Percentiles rank a stretch among this genome's conserved stretches.
Evolutionary conservation across 495 filamentous ascomycete genomes (phyloP).

Genomic region (Penicillium verhagenii): DNA sequence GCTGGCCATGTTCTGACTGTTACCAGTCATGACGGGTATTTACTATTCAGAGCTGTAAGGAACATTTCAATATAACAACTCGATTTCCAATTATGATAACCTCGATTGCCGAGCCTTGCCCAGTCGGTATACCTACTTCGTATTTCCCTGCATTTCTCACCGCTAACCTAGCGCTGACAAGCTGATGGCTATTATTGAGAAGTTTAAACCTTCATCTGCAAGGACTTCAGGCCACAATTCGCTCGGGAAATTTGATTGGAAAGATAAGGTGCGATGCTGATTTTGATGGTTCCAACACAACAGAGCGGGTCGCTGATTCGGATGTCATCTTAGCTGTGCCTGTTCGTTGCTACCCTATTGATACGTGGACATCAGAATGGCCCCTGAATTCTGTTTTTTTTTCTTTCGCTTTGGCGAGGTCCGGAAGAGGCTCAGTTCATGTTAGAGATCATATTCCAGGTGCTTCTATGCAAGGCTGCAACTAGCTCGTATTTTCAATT

Average conservation of each 20-base stretch:
- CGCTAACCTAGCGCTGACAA: conserved; percentile 7
- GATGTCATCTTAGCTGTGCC: background rate
- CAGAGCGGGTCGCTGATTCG: conserved; percentile 5
- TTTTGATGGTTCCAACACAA: conserved; percentile 8
- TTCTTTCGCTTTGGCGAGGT: no score
- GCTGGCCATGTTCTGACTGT: no score
- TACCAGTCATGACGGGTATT: conserved; percentile 5
- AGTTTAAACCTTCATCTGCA: background rate
- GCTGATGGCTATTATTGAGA: background rate
- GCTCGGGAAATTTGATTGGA: conserved; percentile 5
- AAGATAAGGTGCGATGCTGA: conserved; percentile 16
- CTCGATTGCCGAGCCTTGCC: conserved; percentile 4
- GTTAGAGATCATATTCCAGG: conserved; percentile 3
- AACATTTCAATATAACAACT: conserved; percentile 3
- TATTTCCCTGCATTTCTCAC: conserved; percentile 3
- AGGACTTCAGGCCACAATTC: background rate
- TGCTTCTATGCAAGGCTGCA: background rate
- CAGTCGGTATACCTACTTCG: conserved; percentile 2
- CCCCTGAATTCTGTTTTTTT: background rate
- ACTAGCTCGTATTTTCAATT: conserved; percentile 15
- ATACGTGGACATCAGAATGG: conserved; percentile 7
- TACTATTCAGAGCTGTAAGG: background rate
- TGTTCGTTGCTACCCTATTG: conserved; percentile 3
- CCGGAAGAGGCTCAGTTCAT: conserved; percentile 5
- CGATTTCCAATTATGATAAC: conserved; percentile 4